Evolutionary conservation across 176 grass and related monocot species (phyloP), one percentile per base, ranked within the genome.

Genomic region (Pharus latifolius): DNA sequence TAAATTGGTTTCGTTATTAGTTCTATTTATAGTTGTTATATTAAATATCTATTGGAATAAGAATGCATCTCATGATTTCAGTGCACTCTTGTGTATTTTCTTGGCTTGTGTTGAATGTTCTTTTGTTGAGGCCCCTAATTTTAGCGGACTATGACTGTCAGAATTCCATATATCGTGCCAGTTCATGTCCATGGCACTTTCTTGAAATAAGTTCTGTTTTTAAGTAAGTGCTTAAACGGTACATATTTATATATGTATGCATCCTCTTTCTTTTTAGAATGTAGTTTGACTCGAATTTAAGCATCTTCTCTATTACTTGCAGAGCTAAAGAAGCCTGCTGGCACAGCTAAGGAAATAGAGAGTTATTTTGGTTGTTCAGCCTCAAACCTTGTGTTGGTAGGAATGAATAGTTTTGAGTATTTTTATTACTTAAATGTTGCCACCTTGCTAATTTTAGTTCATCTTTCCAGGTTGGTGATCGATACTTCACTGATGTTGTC

Each of bases 401-500:
- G 78, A 46, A 68, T 56, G 24, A 17, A 48, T 54, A 67, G 15
- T 61, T 65, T 17, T 40, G 40, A 56, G 30, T 49, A 41, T 31
- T 69, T 9, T 60, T 46, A 47, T 13, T 55, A 33, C 32, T 26
- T 15, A 40, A 29, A 51, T 22, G 15, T 49, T 35, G 10, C 60
- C 49, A 5, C 3, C 56, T 67, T 59, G 35, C 46, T 82, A 67
- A 78, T 75, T 22, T 70, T 80, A 35, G 30, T 60, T 60, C 55
- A 56, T 20, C 11, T 78, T 57, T 70, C 53, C 79, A 98, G 95
- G 90, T 98, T 49, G 95, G 95, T 79, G 90, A 94, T 76, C 76
- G 90, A 31, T 78, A 88, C 84, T 98, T 98, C 57, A 98, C 95
- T 56, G 95, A 98, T 80, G 70, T 98, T 69, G 84, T 93, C 7